phyloP scores from a whole-genome alignment of 1,284 basidiomycete species.

The Singerocomus inundabilis region DNA sequence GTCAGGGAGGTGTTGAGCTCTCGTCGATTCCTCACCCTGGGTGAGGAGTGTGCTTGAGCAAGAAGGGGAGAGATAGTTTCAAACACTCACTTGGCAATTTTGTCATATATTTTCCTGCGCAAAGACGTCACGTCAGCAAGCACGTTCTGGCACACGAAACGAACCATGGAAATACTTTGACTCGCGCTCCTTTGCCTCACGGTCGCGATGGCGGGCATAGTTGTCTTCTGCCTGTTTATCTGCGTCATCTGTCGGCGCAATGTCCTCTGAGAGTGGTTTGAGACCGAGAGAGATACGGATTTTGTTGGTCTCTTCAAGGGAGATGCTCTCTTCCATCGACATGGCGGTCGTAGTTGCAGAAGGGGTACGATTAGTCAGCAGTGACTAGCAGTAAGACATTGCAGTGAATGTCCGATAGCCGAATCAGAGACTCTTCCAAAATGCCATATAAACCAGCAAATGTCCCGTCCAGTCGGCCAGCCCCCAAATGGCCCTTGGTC shows the following conservation, averaged over 20 bases:
- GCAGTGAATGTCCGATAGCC: slow-evolving; percentile 1
- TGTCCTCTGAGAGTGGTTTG: slow-evolving; percentile 86
- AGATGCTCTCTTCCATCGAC: slow-evolving; percentile 85
- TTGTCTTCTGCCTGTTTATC: slow-evolving; percentile 85
- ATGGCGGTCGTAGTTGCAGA: slow-evolving; percentile 30
- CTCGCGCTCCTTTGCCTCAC: slow-evolving; percentile 71
- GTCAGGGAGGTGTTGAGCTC: slow-evolving; percentile 89
- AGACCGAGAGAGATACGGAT: slow-evolving; percentile 94
- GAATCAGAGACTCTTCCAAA: not conserved
- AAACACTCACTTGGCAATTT: slow-evolving; percentile 84
- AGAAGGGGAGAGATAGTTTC: slow-evolving; percentile 28
- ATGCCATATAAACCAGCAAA: slow-evolving; percentile 5
- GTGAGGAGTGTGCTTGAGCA: slow-evolving; percentile 49
- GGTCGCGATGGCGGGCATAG: slow-evolving; percentile 70
- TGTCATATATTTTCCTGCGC: slow-evolving; percentile 69
- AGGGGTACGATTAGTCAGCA: slow-evolving; percentile 21
- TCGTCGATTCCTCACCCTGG: slow-evolving; percentile 85
- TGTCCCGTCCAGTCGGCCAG: not conserved
- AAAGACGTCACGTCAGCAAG: slow-evolving; percentile 31
- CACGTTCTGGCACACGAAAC: slow-evolving; percentile 9
- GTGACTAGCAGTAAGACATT: not conserved
- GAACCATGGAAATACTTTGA: slow-evolving; percentile 55
- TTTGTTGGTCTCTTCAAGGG: slow-evolving; percentile 97
- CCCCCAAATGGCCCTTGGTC: slow-evolving; percentile 11
- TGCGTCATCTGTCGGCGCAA: slow-evolving; percentile 59